Percentiles rank a stretch among this genome's conserved stretches.
Conservation (phyloP, 2,329 filamentous ascomycete species). For the Periglandula ipomoeae region DNA sequence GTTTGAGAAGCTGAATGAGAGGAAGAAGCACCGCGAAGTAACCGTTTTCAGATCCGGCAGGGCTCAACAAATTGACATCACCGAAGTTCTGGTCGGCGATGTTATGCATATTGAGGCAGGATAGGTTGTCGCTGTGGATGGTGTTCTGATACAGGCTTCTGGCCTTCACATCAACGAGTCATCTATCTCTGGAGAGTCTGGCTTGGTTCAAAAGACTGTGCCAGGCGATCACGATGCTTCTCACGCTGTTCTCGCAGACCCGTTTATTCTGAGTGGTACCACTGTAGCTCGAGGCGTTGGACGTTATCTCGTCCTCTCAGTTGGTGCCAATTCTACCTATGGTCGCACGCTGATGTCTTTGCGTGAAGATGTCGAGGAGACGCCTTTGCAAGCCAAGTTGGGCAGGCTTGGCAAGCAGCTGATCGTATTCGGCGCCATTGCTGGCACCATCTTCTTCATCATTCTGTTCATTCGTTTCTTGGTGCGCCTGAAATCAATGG, state of each 20-base stretch:
- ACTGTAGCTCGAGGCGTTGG: conserved; percentile 71
- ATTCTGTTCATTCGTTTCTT: conserved; percentile 32
- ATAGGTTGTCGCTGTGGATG: conserved; percentile 62
- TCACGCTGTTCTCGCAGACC: conserved; percentile 48
- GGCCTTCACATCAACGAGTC: conserved; percentile 61
- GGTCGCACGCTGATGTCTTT: conserved; percentile 74
- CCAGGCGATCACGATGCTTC: conserved; percentile 50
- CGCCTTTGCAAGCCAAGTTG: conserved; percentile 68
- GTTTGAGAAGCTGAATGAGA: conserved; percentile 71
- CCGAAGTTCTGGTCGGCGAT: conserved; percentile 66
- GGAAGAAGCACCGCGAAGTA: conserved; percentile 66
- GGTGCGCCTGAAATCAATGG: conserved; percentile 17
- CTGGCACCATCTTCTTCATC: conserved; percentile 32
- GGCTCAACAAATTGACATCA: conserved; percentile 58
- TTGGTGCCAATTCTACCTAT: conserved; percentile 64
- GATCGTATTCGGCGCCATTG: conserved; percentile 30
- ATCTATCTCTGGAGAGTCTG: conserved; percentile 67
- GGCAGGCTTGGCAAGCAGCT: conserved; percentile 73
- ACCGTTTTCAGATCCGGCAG: conserved; percentile 70
- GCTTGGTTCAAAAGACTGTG: conserved; percentile 56
- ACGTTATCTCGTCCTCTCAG: conserved; percentile 65
- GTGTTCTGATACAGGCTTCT: conserved; percentile 50
- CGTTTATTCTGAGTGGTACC: conserved; percentile 72
- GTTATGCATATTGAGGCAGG: conserved; percentile 65
- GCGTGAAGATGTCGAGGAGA: conserved; percentile 67